These are phyloP conservation scores for Besnoitia besnoiti DNA, from an alignment of 169 alveolate genomes.

Conservation along the genomic window DNA sequence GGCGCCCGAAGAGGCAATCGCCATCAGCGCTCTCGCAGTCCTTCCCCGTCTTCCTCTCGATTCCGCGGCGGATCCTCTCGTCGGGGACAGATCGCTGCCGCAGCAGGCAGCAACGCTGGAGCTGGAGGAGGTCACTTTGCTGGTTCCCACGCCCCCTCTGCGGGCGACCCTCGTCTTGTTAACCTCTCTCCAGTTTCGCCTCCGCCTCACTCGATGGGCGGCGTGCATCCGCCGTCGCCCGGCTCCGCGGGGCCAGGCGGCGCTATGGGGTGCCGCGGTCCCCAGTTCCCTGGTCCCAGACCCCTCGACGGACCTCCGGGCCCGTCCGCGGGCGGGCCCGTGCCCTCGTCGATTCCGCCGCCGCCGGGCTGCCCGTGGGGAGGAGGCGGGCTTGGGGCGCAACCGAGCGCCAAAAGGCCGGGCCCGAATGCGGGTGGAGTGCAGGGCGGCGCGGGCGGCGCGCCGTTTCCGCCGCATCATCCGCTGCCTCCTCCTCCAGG, in stretches of 20 bases:
- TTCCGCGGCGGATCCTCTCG: conserved; percentile 1
- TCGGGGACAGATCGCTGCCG: neutral
- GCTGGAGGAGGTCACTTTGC: neutral
- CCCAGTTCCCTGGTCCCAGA: neutral
- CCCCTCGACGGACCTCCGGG: conserved; percentile 15
- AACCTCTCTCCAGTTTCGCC: neutral
- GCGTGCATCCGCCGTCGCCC: neutral
- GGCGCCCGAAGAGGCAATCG: neutral
- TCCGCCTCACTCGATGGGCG: neutral
- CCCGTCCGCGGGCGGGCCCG: conserved; percentile 16
- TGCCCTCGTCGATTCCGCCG: conserved; percentile 24
- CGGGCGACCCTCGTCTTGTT: neutral
- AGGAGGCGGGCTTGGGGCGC: neutral
- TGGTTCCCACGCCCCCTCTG: neutral
- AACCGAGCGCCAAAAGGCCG: neutral
- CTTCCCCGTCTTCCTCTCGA: conserved; percentile 12
- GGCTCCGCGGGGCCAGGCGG: neutral
- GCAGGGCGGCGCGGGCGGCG: neutral
- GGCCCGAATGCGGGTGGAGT: neutral
- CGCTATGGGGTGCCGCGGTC: neutral
- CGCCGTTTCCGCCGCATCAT: neutral
- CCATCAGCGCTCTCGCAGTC: neutral
- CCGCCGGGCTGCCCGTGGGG: conserved; percentile 45
- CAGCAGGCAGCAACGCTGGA: conserved; percentile 2
- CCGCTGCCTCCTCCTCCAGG: neutral